phyloP scores from a whole-genome alignment of 306 rosid genomes.

The Castanea mollissima region DNA sequence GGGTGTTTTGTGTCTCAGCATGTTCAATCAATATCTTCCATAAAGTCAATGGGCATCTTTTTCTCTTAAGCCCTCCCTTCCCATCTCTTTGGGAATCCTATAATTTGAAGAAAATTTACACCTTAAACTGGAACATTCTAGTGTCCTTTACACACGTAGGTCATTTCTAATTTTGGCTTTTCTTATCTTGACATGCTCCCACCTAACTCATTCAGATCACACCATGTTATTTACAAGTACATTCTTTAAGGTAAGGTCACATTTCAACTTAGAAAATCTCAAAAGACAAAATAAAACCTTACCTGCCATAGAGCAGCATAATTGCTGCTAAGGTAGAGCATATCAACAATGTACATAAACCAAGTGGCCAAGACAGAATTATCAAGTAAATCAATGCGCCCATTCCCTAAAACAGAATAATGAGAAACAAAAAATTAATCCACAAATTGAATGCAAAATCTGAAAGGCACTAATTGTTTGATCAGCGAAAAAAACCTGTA shows the following conservation, averaged over 20 bases:
- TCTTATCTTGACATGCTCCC: background rate
- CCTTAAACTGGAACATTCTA: background rate
- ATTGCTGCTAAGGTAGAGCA: constrained; percentile 68
- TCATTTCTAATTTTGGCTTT: background rate
- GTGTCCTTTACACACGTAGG: background rate
- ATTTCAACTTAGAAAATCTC: constrained; percentile 17
- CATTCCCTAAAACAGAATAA: constrained; percentile 53
- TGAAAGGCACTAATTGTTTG: constrained; percentile 1
- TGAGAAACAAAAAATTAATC: constrained; percentile 15
- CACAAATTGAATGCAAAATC: constrained; percentile 17
- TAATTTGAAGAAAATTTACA: background rate
- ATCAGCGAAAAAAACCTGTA: constrained; percentile 60
- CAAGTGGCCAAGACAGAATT: constrained; percentile 87
- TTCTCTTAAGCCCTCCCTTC: background rate
- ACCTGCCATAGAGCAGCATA: constrained; percentile 85
- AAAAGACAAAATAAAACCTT: constrained; percentile 33
- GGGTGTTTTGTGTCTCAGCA: background rate
- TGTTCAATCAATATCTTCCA: constrained; percentile 16
- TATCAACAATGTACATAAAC: constrained; percentile 69
- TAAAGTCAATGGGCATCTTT: background rate
- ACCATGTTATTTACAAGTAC: background rate
- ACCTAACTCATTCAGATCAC: background rate
- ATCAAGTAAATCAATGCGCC: constrained; percentile 84
- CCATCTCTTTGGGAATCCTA: constrained; percentile 8
- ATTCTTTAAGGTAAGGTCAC: constrained; percentile 5